A percentile compares a stretch with the other conserved stretches of the same genome.
Evolutionary conservation across 768 basidiomycete species (phyloP).

Genomic region (Pleurotus salmoneostramineus): DNA sequence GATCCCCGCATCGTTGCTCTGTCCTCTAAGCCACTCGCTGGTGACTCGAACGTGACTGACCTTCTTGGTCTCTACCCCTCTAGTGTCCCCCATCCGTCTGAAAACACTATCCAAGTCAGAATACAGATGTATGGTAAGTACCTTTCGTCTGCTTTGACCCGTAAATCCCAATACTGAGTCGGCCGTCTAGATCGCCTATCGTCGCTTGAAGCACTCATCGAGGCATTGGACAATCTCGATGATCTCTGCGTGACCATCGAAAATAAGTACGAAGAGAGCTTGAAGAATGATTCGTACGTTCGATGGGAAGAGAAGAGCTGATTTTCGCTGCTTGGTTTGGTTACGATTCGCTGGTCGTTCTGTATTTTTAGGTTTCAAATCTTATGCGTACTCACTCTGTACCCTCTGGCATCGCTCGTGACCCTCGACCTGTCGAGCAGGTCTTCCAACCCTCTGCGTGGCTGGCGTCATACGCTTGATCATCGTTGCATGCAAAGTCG

Average conservation of each 20-base stretch:
- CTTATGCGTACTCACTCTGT: too few species aligned
- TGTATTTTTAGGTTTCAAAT: too few species aligned
- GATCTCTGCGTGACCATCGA: conserved; percentile 70
- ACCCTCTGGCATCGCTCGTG: too few species aligned
- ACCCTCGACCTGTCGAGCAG: too few species aligned
- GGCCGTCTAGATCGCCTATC: conserved; percentile 73
- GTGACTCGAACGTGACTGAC: background rate
- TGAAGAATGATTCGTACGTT: conserved; percentile 52
- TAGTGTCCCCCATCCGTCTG: conserved; percentile 93
- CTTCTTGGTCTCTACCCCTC: conserved; percentile 3
- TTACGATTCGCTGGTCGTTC: too few species aligned
- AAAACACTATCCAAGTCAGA: conserved; percentile 93
- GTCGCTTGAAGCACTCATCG: conserved; percentile 74
- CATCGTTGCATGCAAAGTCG: too few species aligned
- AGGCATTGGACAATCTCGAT: conserved; percentile 76
- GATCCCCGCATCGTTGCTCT: background rate
- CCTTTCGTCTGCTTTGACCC: background rate
- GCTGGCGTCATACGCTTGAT: too few species aligned
- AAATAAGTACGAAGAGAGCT: conserved; percentile 59
- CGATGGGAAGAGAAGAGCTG: conserved; percentile 69
- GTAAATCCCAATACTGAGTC: conserved; percentile 1
- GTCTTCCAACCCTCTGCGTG: too few species aligned
- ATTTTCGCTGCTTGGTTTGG: conserved; percentile 5
- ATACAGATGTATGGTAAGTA: conserved; percentile 98
- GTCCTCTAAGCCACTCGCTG: too few species aligned